phyloP scores from a whole-genome alignment of 1,139 yeast species.

The Casaregolazyma suthepensis region DNA sequence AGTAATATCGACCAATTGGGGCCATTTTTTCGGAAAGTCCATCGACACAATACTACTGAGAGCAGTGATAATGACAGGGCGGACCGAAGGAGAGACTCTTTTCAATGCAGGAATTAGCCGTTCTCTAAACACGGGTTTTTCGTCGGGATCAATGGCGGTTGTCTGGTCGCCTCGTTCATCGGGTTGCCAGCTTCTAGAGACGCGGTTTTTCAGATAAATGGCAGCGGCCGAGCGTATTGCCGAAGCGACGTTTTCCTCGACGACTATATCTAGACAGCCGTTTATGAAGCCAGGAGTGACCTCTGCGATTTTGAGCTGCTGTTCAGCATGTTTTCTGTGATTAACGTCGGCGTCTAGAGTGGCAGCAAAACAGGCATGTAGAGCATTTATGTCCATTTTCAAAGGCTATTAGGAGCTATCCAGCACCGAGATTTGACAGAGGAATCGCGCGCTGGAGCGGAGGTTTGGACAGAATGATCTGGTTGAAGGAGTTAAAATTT shows the following conservation, averaged over 20 bases:
- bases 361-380: slow-evolving; percentile 74
- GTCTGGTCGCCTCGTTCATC: slow-evolving; percentile 29
- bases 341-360: slow-evolving; percentile 67
- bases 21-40: slow-evolving; percentile 75
- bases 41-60: slow-evolving; percentile 55
- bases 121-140: slow-evolving; percentile 65
- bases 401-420: background rate
- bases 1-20: slow-evolving; percentile 53
- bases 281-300: slow-evolving; percentile 67
- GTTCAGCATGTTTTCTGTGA: slow-evolving; percentile 64
- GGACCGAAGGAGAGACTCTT: slow-evolving; percentile 37
- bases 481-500: background rate
- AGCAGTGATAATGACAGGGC: slow-evolving; percentile 64
- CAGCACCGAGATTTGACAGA: background rate
- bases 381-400: slow-evolving; percentile 57
- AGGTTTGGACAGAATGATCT: background rate
- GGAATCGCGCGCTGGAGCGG: background rate
- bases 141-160: slow-evolving; percentile 52
- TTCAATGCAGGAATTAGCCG: slow-evolving; percentile 47
- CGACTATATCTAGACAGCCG: slow-evolving; percentile 73
- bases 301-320: slow-evolving; percentile 52
- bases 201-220: slow-evolving; percentile 75
- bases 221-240: slow-evolving; percentile 75
- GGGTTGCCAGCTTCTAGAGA: slow-evolving; percentile 58
- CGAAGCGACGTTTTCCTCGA: slow-evolving; percentile 47